Conservation (phyloP, 129 eudicot species). For the Logfia minima region DNA sequence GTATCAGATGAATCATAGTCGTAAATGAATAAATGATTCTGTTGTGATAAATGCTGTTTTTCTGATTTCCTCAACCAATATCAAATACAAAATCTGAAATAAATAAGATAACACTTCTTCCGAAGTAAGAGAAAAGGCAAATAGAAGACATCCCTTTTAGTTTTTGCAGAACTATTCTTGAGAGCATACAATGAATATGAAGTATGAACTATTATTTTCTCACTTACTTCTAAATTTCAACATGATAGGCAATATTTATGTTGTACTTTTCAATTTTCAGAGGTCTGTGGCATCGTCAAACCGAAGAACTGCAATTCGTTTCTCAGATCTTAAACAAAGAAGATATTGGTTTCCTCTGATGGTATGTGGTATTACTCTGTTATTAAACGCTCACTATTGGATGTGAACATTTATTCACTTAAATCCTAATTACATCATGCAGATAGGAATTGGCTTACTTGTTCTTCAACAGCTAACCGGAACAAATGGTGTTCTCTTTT, state of each 20-base stretch:
- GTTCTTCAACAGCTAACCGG: slow-evolving; percentile 76
- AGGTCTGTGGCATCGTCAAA: slow-evolving; percentile 81
- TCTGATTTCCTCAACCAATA: no score
- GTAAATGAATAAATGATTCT: no score
- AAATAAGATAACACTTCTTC: no score
- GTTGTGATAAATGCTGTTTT: no score
- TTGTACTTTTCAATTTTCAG: slow-evolving; percentile 38
- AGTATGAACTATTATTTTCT: neutral
- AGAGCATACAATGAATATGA: neutral
- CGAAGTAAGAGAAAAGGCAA: no score
- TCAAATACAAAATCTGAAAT: no score
- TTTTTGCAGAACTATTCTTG: no score
- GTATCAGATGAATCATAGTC: no score
- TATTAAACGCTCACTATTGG: neutral
- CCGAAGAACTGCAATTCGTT: slow-evolving; percentile 70
- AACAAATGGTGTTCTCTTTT: slow-evolving; percentile 85
- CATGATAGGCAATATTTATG: neutral
- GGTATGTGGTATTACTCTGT: slow-evolving; percentile 41
- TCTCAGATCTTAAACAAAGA: slow-evolving; percentile 73
- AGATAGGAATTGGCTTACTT: slow-evolving; percentile 90
- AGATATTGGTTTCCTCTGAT: slow-evolving; percentile 93
- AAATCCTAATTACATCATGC: slow-evolving; percentile 29
- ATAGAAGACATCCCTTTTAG: no score
- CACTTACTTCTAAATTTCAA: neutral
- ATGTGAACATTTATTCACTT: neutral